Evolutionary conservation across 2,329 filamentous ascomycete genomes (phyloP).

Genomic region (Didymella pinodella): DNA sequence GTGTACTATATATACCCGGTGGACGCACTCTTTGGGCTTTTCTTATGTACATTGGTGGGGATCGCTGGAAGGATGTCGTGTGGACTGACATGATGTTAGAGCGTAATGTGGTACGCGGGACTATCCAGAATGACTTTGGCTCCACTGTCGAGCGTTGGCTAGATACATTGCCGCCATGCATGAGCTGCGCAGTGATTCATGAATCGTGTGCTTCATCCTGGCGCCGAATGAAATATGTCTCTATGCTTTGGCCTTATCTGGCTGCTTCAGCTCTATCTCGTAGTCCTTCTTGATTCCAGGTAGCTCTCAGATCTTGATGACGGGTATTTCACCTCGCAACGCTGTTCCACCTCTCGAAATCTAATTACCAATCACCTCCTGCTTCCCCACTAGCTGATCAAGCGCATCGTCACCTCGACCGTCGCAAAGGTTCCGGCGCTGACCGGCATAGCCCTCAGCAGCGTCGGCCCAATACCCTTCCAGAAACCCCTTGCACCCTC

Average conservation of each 20-base stretch:
- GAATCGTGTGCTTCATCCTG: neutral
- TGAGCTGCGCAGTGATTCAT: neutral
- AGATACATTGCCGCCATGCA: neutral
- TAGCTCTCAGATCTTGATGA: neutral
- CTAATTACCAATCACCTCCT: too few species aligned
- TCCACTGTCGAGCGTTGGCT: neutral
- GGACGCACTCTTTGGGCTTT: conserved; percentile 4
- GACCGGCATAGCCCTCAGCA: conserved; percentile 95
- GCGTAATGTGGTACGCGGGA: neutral
- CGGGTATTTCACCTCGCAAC: neutral
- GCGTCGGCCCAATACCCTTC: conserved; percentile 89
- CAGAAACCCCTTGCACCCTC: conserved; percentile 89
- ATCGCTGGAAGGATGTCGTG: neutral
- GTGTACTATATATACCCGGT: conserved; percentile 7
- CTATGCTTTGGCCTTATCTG: neutral
- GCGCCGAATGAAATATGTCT: neutral
- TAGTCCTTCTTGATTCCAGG: neutral
- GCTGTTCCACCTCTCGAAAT: neutral
- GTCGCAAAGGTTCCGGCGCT: conserved; percentile 97
- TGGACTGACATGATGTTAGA: neutral
- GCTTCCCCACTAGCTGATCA: conserved; percentile 23
- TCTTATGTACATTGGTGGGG: conserved; percentile 1
- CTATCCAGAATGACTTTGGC: neutral
- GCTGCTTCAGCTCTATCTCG: neutral
- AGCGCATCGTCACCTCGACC: conserved; percentile 38